These are phyloP conservation scores for Gaeumannomyces tritici DNA, from an alignment of 2,329 filamentous ascomycete species.

Conservation along the genomic window DNA sequence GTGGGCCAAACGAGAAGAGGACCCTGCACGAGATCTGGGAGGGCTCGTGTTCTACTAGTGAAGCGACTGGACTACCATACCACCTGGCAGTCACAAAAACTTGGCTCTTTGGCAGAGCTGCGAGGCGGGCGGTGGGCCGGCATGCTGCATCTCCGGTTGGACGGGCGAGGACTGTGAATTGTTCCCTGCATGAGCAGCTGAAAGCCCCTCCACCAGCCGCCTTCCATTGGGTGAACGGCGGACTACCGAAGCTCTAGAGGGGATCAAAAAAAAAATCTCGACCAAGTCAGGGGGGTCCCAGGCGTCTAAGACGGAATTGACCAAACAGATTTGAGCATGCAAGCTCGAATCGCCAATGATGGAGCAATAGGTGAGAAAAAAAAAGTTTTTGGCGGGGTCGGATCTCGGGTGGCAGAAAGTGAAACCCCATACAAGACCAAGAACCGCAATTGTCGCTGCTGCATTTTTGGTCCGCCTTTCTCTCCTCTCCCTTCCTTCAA, in stretches of 20 bases:
- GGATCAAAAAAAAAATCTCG: background rate
- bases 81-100: background rate
- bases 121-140: background rate
- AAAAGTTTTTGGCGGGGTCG: slow-evolving; percentile 3
- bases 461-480: background rate
- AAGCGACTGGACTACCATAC: background rate
- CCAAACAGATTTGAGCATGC: background rate
- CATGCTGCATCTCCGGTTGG: background rate
- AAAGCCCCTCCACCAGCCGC: background rate
- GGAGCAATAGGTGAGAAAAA: background rate
- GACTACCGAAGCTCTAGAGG: background rate
- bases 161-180: background rate
- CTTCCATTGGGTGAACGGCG: background rate
- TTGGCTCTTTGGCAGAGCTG: background rate
- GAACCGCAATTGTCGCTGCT: background rate
- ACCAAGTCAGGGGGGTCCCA: background rate
- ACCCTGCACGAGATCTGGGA: background rate
- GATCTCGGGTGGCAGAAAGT: background rate
- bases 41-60: background rate
- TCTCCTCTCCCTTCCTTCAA: slow-evolving; percentile 1
- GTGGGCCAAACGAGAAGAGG: background rate
- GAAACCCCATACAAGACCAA: background rate
- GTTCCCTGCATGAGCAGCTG: background rate
- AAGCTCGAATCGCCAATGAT: background rate
- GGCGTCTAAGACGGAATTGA: background rate